Base-by-base conservation (phyloP, 495 filamentous ascomycete species). In the Hypomontagnella submonticulosa region DNA sequence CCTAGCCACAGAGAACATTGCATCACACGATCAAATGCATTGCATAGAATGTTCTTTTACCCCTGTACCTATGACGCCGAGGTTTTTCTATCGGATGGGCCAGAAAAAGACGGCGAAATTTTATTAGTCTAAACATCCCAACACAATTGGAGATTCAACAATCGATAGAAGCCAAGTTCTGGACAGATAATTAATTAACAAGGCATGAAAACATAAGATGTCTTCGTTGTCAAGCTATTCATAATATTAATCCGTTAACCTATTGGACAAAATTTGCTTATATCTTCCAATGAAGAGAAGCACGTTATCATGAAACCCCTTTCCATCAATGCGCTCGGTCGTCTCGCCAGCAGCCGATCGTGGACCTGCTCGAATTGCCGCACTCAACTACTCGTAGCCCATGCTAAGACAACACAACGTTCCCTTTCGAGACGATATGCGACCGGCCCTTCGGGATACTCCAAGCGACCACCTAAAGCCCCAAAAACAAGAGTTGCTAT, bases 351-450 rank as follows among this genome's bases (percentile, higher is more conserved):
- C 60, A 71, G 67, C 43, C 61, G 57, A 33, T 62, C 71, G 19
- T 76, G 73, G 80, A 81, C 77, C 9, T 82, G 80, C 54, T 67
- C 75, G 50, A 76, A 67, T 40, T 82, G 80, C 62, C 80, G 80
- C 67, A 76, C 62, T 33, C 75, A 74, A 42, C 41, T 69, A 16
- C 57, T 69, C 7, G 4, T 53, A 32, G 37, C 69, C 23, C 63
- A 52, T 36, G 50, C 63, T 50, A 72, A 58, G 37, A 59, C 71
- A n/a, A 27, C 56, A 34, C 75, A 71, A 57, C 56, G 61, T 37
- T 50, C 71, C 7, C 15, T 70, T 23, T 48, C 69, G 15, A 66
- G 74, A 33, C 75, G 61, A 49, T 79, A 77, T 70, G 69, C 68
- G 38, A 67, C 63, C 9, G 54, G 71, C 5, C 57, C 62, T 4